A percentile compares a stretch with the other conserved stretches of the same genome.
Conservation (phyloP, 2,329 filamentous ascomycete genomes). For the Sporothrix variecibatus region DNA sequence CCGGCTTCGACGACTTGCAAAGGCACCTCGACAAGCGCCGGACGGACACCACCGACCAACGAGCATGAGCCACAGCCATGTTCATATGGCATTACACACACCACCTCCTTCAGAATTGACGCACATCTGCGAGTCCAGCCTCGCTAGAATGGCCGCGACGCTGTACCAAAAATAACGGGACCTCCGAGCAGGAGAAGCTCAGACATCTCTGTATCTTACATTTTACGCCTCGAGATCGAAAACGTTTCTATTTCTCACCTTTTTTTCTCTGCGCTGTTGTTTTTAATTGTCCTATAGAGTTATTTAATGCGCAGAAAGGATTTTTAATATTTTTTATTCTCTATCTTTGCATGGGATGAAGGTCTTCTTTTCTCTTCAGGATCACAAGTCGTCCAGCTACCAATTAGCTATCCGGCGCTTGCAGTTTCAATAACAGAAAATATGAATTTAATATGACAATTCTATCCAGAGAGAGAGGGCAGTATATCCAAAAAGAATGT, state of each 20-base stretch:
- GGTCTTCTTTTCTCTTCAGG: neutral
- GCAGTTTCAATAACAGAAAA: neutral
- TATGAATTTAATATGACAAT: conserved; percentile 7
- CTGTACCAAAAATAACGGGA: neutral
- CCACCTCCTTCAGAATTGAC: neutral
- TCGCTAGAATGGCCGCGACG: neutral
- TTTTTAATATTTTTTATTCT: neutral
- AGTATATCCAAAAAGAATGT: neutral
- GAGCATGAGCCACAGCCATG: neutral
- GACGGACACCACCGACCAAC: neutral
- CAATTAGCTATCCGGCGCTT: neutral
- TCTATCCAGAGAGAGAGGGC: neutral
- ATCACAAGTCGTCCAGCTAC: neutral
- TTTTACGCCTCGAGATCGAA: neutral
- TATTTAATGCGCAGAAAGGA: conserved; percentile 1
- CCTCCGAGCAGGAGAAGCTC: neutral
- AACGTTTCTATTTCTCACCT: neutral
- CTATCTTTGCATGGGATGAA: neutral
- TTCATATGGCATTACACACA: neutral
- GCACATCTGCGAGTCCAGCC: neutral
- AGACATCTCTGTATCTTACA: neutral
- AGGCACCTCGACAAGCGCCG: neutral
- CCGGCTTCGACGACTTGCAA: neutral
- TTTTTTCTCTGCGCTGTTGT: neutral
- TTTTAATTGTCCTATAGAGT: neutral